phyloP scores from a whole-genome alignment of 2,329 filamentous ascomycete genomes.

The Penicillium sp. region DNA sequence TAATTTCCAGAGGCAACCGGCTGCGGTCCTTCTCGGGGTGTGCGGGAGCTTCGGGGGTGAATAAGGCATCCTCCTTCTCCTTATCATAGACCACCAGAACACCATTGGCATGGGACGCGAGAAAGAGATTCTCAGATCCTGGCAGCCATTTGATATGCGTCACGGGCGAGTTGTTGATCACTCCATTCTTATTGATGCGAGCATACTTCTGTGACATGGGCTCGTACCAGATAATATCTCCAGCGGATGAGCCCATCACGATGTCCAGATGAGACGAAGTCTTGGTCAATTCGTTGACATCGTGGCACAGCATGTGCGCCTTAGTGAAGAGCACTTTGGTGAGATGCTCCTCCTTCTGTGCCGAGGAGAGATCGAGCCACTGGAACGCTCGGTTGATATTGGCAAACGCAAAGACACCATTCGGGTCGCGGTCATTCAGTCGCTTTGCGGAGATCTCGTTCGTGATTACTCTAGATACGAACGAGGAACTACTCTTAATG shows the following conservation, averaged over 20 bases:
- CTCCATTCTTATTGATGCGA: constrained; percentile 91
- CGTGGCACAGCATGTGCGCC: constrained; percentile 90
- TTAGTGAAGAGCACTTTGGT: constrained; percentile 97
- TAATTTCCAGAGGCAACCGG: constrained; percentile 58
- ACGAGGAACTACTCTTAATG: constrained; percentile 96
- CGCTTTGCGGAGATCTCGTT: constrained; percentile 77
- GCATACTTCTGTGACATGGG: constrained; percentile 94
- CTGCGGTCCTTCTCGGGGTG: constrained; percentile 23
- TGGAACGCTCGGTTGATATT: constrained; percentile 95
- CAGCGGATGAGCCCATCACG: constrained; percentile 91
- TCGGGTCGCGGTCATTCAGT: constrained; percentile 68
- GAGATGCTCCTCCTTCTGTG: constrained; percentile 70
- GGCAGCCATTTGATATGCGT: constrained; percentile 90
- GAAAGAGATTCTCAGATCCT: constrained; percentile 85
- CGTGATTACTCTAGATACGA: constrained; percentile 92
- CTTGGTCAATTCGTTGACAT: constrained; percentile 81
- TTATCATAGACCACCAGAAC: constrained; percentile 93
- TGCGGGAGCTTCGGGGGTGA: constrained; percentile 60
- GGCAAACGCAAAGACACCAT: constrained; percentile 84
- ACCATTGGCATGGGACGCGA: constrained; percentile 89
- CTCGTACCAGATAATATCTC: constrained; percentile 98
- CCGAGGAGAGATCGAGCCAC: constrained; percentile 84
- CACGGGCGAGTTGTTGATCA: constrained; percentile 80
- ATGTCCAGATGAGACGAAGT: constrained; percentile 76
- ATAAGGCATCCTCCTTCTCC: constrained; percentile 83